phyloP scores from a whole-genome alignment of 768 basidiomycete genomes.

The Austroboletus eburneus region DNA sequence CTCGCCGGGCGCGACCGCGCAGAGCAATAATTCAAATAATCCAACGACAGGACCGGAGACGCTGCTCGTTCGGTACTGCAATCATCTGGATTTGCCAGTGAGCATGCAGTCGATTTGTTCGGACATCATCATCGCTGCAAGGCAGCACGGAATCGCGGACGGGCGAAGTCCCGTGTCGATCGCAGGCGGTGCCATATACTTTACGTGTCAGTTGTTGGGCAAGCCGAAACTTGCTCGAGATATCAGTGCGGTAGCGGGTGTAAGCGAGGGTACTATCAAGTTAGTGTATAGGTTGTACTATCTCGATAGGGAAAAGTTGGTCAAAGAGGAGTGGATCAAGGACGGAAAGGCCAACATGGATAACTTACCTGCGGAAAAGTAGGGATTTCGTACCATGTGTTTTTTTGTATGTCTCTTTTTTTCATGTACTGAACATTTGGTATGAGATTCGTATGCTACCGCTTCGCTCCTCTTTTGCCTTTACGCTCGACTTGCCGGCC shows the following conservation, averaged over 20 bases:
- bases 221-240: constrained; percentile 73
- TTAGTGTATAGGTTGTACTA: constrained; percentile 82
- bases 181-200: constrained; percentile 95
- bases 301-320: constrained; percentile 67
- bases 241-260: constrained; percentile 87
- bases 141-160: constrained; percentile 84
- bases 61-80: constrained; percentile 89
- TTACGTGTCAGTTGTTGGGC: constrained; percentile 81
- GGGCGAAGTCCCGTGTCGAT: constrained; percentile 97
- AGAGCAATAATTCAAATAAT: constrained; percentile 32
- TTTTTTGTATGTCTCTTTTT: neutral
- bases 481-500: constrained; percentile 37
- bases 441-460: constrained; percentile 3
- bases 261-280: constrained; percentile 94
- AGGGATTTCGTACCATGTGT: constrained; percentile 14
- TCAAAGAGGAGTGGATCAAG: constrained; percentile 83
- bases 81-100: constrained; percentile 81
- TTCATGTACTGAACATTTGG: too few species aligned
- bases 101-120: constrained; percentile 80
- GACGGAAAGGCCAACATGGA: constrained; percentile 60
- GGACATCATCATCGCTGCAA: constrained; percentile 76
- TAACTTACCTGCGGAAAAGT: constrained; percentile 25
- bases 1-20: constrained; percentile 71
- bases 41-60: constrained; percentile 75
- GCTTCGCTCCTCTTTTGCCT: constrained; percentile 29